These are phyloP conservation scores for Candida nanaspora DNA, from an alignment of 805 yeast genomes.

Conservation along the genomic window DNA sequence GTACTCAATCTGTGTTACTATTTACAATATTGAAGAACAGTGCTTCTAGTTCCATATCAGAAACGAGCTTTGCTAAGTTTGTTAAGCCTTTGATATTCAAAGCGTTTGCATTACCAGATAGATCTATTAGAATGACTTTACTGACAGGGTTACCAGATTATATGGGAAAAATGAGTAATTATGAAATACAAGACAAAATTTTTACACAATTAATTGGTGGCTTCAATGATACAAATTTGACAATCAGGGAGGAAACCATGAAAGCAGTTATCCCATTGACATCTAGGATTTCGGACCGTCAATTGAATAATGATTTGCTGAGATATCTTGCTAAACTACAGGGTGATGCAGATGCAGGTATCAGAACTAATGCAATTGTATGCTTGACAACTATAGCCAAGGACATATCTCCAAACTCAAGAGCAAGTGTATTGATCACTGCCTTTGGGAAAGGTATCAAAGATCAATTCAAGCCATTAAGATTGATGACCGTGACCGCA, in stretches of 20 bases:
- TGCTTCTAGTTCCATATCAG: conserved; percentile 22
- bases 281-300: conserved; percentile 65
- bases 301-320: conserved; percentile 78
- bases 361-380: conserved; percentile 70
- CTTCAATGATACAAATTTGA: conserved; percentile 73
- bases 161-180: conserved; percentile 41
- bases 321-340: conserved; percentile 78
- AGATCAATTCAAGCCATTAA: conserved; percentile 71
- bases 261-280: conserved; percentile 52
- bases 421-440: conserved; percentile 74
- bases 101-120: conserved; percentile 60
- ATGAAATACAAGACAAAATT: conserved; percentile 61
- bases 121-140: conserved; percentile 70
- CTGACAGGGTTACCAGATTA: conserved; percentile 55
- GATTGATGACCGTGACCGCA: conserved; percentile 71
- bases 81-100: conserved; percentile 59
- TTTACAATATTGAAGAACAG: conserved; percentile 31
- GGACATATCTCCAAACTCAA: conserved; percentile 43
- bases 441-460: conserved; percentile 79
- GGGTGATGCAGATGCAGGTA: conserved; percentile 66
- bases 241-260: conserved; percentile 76
- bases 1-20: conserved; percentile 25
- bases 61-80: conserved; percentile 28
- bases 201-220: conserved; percentile 72
- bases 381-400: conserved; percentile 61